Conservation (phyloP, 1,139 yeast genomes). For the Suhomyces panamericanus region DNA sequence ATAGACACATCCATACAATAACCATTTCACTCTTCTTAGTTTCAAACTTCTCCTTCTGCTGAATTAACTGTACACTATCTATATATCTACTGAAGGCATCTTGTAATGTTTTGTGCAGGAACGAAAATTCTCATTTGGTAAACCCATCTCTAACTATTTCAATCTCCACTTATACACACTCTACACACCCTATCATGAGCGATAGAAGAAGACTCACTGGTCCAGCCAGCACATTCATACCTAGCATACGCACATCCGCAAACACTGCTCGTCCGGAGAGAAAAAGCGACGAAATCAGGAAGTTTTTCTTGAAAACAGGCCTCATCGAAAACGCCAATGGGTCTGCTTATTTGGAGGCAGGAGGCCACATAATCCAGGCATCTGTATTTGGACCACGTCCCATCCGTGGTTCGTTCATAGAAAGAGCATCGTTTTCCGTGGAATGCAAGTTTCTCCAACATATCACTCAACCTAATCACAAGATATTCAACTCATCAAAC, state of each 20-base stretch:
- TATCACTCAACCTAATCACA: constrained; percentile 41
- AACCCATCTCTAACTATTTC: neutral
- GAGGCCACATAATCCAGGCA: constrained; percentile 60
- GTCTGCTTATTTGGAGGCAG: constrained; percentile 75
- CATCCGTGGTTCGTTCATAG: constrained; percentile 70
- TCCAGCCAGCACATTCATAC: constrained; percentile 57
- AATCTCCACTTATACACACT: neutral
- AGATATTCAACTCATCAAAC: constrained; percentile 23
- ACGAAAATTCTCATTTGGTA: constrained; percentile 8
- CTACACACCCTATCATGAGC: constrained; percentile 19
- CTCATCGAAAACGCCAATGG: constrained; percentile 76
- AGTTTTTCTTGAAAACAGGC: constrained; percentile 58
- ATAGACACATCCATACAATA: no score
- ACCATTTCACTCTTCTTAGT: no score
- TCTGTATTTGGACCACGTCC: constrained; percentile 91
- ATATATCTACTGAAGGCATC: no score
- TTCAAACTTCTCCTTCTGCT: no score
- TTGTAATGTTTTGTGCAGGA: constrained; percentile 4
- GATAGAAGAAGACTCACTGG: constrained; percentile 77
- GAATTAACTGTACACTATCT: no score
- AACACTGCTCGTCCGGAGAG: constrained; percentile 1
- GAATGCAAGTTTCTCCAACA: constrained; percentile 62
- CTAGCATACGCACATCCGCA: constrained; percentile 28
- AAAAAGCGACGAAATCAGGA: constrained; percentile 27
- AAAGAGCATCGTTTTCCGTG: constrained; percentile 67